Evolutionary conservation across 1,139 yeast genomes (phyloP), one percentile per base, ranked within the genome.

Genomic region (Nadsonia commutata): DNA sequence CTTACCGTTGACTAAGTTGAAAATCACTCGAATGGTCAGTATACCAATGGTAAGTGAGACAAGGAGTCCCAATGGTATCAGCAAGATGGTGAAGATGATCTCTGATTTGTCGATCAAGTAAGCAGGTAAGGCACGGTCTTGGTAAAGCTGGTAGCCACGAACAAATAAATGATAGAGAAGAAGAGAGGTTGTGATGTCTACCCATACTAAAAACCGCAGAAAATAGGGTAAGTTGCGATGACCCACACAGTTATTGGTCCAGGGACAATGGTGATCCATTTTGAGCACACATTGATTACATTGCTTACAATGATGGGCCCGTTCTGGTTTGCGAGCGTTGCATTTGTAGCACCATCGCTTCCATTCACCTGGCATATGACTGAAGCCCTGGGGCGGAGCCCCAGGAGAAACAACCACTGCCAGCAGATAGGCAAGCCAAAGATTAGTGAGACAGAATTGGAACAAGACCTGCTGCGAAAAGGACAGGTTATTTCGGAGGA

Each of bases 231-330:
- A 68, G 56, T 90, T 90, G 1, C 63, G 62, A 58, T 78, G 78
- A 0, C 95, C 95, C 18, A 84, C 86, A 53, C 94, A 83, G 56
- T 81, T 82, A 59, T 74, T 72, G 0, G 93, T 81, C 94, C 94
- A 84, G 0, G 94, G 94, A 48, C 80, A 76, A 59, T 83, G 94
- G 58, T 83, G 94, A 59, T 83, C 94, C 94, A 83, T 84, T 53
- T 72, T 73, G 44, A 82, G 58, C 13, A 83, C 78, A 56, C 94
- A 84, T 33, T 53, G 53, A 31, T 56, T 52, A 51, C 70, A 66
- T 31, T 59, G 57, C 33, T 76, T 76, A 59, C 94, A 83, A 58
- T 84, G 95, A 56, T 84, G 95, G 2, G 84, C 58, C 41, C 95
- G 65, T 54, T 78, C 85, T 0, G 94, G 94, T 56, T 83, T 83